Evolutionary conservation across 768 basidiomycete genomes (phyloP), one percentile per base, ranked within the genome.

Genomic region (Tricholoma sp.): DNA sequence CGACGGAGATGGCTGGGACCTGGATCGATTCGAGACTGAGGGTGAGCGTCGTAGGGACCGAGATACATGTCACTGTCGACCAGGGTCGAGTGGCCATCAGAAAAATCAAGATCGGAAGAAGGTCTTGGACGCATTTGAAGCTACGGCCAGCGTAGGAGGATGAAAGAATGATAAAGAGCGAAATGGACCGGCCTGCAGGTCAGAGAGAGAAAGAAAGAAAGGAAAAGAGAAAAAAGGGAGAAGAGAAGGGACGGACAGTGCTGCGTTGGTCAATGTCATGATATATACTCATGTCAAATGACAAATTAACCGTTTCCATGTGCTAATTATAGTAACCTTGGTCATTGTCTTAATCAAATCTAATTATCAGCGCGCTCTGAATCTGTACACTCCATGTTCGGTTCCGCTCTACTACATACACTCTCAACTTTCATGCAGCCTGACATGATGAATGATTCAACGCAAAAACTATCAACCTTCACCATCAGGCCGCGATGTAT

Each of bases 71-170:
- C n/a, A n/a, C n/a, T n/a, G n/a, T 82, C 73, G 53, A 83, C 80
- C 21, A 81, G 65, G 54, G 77, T n/a, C 32, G 68, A 62, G 57
- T 71, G 76, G 69, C 72, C 71, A 64, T 89, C 88, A 31, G 82
- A 81, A 67, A 88, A 88, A 72, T 90, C 88, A 66, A 86, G 80
- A 59, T 79, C 82, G 34, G 86, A 87, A 14, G 76, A 80, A 35
- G 80, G 82, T 60, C 78, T 81, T 43, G 67, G 59, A 54, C 67
- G 50, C 72, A 73, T 74, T 57, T 63, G 56, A 59, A 58, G 59
- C 41, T 55, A 59, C 74, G 74, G 57, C 73, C 75, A 73, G 76
- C 74, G 75, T 65, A 65, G 64, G 62, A 65, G 64, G 62, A 68
- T 43, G 58, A 60, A 56, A 51, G 58, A 72, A 74, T n/a, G n/a